These are phyloP conservation scores for Arctium minus DNA, from an alignment of 129 eudicot genomes.

Conservation along the genomic window DNA sequence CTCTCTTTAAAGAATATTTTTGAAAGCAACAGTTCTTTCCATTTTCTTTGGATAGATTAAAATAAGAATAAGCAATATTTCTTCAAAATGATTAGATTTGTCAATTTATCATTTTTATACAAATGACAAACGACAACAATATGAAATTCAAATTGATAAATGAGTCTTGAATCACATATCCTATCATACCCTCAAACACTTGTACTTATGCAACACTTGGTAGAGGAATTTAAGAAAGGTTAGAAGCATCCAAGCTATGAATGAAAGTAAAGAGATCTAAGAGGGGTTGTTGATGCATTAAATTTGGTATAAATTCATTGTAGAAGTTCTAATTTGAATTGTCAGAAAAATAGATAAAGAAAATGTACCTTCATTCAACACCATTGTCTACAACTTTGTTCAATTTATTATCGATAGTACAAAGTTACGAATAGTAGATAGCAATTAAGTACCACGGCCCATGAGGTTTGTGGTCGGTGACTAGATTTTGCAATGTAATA, in stretches of 20 bases:
- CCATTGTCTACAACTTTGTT: not conserved
- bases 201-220: not conserved
- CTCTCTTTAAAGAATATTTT: not conserved
- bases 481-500: not conserved
- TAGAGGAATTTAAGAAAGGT: not conserved
- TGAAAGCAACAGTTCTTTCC: not conserved
- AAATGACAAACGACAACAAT: not conserved
- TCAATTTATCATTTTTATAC: not conserved
- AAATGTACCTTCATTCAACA: not conserved
- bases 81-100: not conserved
- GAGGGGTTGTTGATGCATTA: not conserved
- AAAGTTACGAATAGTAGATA: not conserved
- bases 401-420: not conserved
- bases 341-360: not conserved
- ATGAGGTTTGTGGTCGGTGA: not conserved
- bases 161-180: not conserved
- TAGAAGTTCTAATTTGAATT: not conserved
- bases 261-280: not conserved
- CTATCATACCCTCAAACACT: not conserved
- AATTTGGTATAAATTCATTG: not conserved
- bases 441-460: not conserved
- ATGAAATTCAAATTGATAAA: not conserved
- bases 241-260: not conserved
- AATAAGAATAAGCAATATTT: not conserved
- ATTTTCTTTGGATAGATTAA: not conserved